Conservation (phyloP, 106 monocot genomes). For the Phalaenopsis aphrodite region DNA sequence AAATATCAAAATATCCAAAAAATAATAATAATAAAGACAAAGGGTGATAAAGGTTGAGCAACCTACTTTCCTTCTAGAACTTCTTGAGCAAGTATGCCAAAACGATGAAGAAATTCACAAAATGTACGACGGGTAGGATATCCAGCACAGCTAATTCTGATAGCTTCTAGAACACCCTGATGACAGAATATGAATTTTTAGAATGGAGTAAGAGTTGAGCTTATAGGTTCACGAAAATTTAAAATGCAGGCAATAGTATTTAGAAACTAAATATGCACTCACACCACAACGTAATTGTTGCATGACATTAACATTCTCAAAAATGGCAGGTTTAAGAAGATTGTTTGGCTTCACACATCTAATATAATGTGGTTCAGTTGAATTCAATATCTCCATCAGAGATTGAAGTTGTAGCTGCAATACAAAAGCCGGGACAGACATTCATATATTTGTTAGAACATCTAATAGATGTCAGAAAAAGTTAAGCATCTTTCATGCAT, state of each 20-base stretch:
- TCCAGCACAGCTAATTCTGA: constrained; percentile 98
- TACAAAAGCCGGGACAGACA: constrained; percentile 5
- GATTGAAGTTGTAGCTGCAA: constrained; percentile 87
- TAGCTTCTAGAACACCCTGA: constrained; percentile 98
- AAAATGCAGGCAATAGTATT: background rate
- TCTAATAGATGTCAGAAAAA: background rate
- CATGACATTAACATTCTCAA: constrained; percentile 96
- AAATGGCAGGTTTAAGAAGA: constrained; percentile 80
- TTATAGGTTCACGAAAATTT: background rate
- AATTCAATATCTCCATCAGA: constrained; percentile 93
- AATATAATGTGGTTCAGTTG: constrained; percentile 95
- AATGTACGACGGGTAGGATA: constrained; percentile 94
- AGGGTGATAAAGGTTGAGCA: background rate
- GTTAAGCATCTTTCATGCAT: background rate
- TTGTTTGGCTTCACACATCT: constrained; percentile 99
- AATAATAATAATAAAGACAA: no score
- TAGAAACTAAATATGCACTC: constrained; percentile 30
- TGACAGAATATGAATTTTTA: background rate
- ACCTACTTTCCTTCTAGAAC: constrained; percentile 84
- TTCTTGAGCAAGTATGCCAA: constrained; percentile 83
- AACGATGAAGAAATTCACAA: constrained; percentile 94
- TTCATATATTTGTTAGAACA: background rate
- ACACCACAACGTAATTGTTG: constrained; percentile 98
- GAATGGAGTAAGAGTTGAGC: constrained; percentile 7
- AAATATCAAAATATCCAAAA: background rate